A percentile compares a stretch with the other conserved stretches of the same genome.
Evolutionary conservation across 2,329 filamentous ascomycete genomes (phyloP).

Genomic region (Alternaria burnsii): DNA sequence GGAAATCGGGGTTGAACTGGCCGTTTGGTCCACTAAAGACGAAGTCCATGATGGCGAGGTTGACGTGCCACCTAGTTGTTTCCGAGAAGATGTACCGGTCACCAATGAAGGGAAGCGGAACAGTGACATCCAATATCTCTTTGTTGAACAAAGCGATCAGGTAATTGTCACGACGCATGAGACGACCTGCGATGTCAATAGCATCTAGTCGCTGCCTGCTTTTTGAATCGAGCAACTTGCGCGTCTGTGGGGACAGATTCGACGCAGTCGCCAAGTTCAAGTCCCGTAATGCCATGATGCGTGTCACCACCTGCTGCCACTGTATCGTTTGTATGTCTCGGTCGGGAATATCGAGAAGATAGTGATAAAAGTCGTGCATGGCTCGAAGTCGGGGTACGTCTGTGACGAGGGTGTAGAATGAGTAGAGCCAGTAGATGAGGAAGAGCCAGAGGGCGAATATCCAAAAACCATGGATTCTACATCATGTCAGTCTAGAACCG

Average conservation of each 20-base stretch:
- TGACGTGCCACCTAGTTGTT: constrained; percentile 90
- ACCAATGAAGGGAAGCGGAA: constrained; percentile 84
- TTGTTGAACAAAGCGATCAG: constrained; percentile 98
- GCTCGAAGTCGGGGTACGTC: constrained; percentile 77
- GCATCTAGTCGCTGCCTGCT: constrained; percentile 95
- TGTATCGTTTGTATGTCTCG: constrained; percentile 92
- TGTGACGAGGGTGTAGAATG: constrained; percentile 75
- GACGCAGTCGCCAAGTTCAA: constrained; percentile 84
- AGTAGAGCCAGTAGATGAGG: constrained; percentile 84
- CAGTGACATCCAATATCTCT: constrained; percentile 85
- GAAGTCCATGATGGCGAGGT: constrained; percentile 89
- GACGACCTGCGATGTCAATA: constrained; percentile 93
- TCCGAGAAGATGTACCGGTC: constrained; percentile 85
- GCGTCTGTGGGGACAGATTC: constrained; percentile 65
- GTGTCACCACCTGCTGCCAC: constrained; percentile 89
- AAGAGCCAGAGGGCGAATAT: constrained; percentile 85
- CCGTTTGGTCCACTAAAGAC: constrained; percentile 85
- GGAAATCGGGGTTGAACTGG: constrained; percentile 84
- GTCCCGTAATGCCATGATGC: constrained; percentile 84
- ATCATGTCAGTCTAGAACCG: constrained; percentile 1
- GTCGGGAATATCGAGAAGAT: constrained; percentile 83
- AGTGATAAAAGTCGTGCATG: constrained; percentile 85
- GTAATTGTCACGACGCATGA: constrained; percentile 98
- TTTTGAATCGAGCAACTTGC: constrained; percentile 76
- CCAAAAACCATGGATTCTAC: constrained; percentile 76